These are phyloP conservation scores for Amanita pseudoporphyria DNA, from an alignment of 768 basidiomycete species.

Conservation along the genomic window DNA sequence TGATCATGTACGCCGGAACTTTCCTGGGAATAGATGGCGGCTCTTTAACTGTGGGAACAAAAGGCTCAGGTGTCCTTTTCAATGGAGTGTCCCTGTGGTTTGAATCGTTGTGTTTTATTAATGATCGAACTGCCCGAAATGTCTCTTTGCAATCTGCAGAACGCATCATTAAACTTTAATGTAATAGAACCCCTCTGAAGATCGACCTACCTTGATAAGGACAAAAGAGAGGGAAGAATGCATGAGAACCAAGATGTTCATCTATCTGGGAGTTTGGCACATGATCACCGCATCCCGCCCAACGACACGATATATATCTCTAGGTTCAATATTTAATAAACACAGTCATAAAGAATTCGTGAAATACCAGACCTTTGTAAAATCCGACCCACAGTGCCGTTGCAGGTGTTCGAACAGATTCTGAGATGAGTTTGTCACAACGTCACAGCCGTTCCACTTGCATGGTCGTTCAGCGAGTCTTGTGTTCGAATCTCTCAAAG, in stretches of 20 bases:
- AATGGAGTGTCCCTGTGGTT: constrained; percentile 26
- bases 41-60: constrained; percentile 20
- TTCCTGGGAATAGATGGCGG: constrained; percentile 28
- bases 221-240: constrained; percentile 31
- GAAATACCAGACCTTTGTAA: constrained; percentile 11
- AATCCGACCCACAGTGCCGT: constrained; percentile 15
- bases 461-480: constrained; percentile 40
- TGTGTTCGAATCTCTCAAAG: constrained; percentile 23
- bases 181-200: neutral
- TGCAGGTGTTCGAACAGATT: constrained; percentile 42
- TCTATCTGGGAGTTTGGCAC: constrained; percentile 32
- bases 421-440: constrained; percentile 42
- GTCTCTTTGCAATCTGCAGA: constrained; percentile 41
- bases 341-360: neutral
- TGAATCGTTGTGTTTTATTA: constrained; percentile 39
- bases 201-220: constrained; percentile 38
- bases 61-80: constrained; percentile 26
- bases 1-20: constrained; percentile 43
- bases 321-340: constrained; percentile 5
- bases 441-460: constrained; percentile 51
- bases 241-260: constrained; percentile 48
- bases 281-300: constrained; percentile 48
- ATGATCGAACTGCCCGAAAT: constrained; percentile 35
- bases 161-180: constrained; percentile 6
- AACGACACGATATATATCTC: constrained; percentile 16